A percentile compares a stretch with the other conserved stretches of the same genome.
These are phyloP conservation scores for Dendrobium officinale DNA, from an alignment of 106 monocot genomes.

Conservation along the genomic window DNA sequence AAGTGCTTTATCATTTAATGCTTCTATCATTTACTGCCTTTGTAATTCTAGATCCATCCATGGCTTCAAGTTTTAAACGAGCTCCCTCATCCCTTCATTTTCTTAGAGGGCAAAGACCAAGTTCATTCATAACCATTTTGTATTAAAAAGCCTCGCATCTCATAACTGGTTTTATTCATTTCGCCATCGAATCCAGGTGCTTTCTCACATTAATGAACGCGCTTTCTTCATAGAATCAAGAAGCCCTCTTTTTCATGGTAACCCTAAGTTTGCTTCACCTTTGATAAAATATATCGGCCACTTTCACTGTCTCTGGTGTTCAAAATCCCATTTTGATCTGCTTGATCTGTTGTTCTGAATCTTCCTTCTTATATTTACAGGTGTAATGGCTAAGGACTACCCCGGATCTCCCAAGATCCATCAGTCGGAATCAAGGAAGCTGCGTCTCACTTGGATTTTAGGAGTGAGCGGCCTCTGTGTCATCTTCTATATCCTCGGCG, in stretches of 20 bases:
- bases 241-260: neutral
- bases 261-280: neutral
- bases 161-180: neutral
- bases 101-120: neutral
- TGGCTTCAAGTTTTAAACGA: neutral
- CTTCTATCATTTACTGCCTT: neutral
- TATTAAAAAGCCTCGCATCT: neutral
- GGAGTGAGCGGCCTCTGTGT: slow-evolving; percentile 40
- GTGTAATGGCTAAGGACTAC: slow-evolving; percentile 40
- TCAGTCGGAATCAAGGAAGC: slow-evolving; percentile 32
- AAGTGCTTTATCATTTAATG: slow-evolving; percentile 1
- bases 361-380: slow-evolving; percentile 7
- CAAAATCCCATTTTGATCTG: too few relatives aligned
- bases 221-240: neutral
- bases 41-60: neutral
- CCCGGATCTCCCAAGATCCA: slow-evolving; percentile 42
- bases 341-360: neutral
- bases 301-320: neutral
- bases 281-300: neutral
- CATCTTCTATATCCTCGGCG: slow-evolving; percentile 42
- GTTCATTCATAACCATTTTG: neutral
- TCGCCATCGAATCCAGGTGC: neutral
- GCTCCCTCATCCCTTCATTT: neutral
- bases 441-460: slow-evolving; percentile 31
- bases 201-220: neutral